These are phyloP conservation scores for Ophiostoma himal-ulmi DNA, from an alignment of 2,329 filamentous ascomycete species.

Conservation along the genomic window DNA sequence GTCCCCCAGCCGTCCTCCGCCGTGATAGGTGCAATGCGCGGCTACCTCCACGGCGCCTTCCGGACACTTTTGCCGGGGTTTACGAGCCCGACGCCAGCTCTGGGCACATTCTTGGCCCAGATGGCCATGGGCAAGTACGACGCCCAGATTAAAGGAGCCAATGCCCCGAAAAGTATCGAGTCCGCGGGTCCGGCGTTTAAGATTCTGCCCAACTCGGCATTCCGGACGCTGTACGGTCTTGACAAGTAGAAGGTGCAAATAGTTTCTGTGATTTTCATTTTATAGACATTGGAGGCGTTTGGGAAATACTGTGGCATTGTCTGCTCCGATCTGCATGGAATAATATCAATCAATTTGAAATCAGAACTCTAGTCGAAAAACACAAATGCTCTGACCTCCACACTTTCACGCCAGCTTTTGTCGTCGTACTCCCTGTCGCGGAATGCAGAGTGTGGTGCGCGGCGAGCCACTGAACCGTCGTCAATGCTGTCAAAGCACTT, in stretches of 20 bases:
- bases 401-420: constrained; percentile 45
- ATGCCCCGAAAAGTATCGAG: constrained; percentile 31
- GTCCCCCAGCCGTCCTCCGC: constrained; percentile 32
- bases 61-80: constrained; percentile 26
- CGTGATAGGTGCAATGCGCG: constrained; percentile 15
- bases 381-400: constrained; percentile 42
- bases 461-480: constrained; percentile 44
- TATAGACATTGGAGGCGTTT: neutral
- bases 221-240: constrained; percentile 20
- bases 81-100: constrained; percentile 40
- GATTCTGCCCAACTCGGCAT: constrained; percentile 22
- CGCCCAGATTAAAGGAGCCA: constrained; percentile 18
- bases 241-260: neutral
- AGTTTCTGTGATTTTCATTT: neutral
- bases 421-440: constrained; percentile 40
- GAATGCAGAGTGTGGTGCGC: constrained; percentile 52
- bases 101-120: constrained; percentile 42
- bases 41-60: constrained; percentile 30
- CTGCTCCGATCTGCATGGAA: neutral
- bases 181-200: constrained; percentile 16
- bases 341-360: neutral
- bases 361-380: neutral
- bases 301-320: neutral
- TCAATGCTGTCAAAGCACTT: constrained; percentile 49
- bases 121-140: constrained; percentile 42